Base-by-base conservation (phyloP, 2,329 filamentous ascomycete genomes). In the Cercospora zeae-maydis region DNA sequence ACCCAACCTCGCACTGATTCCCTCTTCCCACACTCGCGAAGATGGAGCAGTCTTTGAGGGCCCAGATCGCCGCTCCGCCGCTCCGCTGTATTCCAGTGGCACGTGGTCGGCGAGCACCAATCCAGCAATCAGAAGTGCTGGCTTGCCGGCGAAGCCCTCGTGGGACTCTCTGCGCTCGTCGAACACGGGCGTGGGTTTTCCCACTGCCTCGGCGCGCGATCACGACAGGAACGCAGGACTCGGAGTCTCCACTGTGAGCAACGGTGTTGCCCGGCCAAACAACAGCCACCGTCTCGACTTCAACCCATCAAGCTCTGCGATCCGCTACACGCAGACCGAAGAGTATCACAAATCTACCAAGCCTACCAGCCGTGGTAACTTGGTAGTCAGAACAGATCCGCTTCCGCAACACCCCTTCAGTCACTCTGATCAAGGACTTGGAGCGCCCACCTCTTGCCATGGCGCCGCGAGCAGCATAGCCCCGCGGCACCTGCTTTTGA, bases 291-390 rank as follows among this genome's bases (percentile, higher is more conserved):
- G 57, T 34, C 45, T 53, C 33, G 57, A 59, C 53, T 57, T 51
- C 59, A 57, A 51, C 14, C 13, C 52, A 13, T 19, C 39, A 54
- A 19, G 21, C 13, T 42, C 57, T 16, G 33, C 21, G 30, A 37
- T 67, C 27, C 61, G 54, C 24, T 65, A 55, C 55, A 65, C 63
- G 9, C 61, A 62, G 31, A 65, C 65, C 14, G 56, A 59, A 31
- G 62, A 68, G 58, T 64, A 67, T 19, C 66, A 67, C 58, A 56
- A 61, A 14, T 49, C 59, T 8, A 24, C 10, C 34, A 56, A 47
- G 11, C 36, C 54, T 30, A 14, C 14, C 57, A 42, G 4, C 31
- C n/a, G 51, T 24, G 36, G 36, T 13, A 24, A 42, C 21, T 34
- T 56, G 37, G 24, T 55, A 13, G 51, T 53, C n/a, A 61, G 51